Conservation (phyloP, 1,139 yeast genomes). For the Pichia sp. region DNA sequence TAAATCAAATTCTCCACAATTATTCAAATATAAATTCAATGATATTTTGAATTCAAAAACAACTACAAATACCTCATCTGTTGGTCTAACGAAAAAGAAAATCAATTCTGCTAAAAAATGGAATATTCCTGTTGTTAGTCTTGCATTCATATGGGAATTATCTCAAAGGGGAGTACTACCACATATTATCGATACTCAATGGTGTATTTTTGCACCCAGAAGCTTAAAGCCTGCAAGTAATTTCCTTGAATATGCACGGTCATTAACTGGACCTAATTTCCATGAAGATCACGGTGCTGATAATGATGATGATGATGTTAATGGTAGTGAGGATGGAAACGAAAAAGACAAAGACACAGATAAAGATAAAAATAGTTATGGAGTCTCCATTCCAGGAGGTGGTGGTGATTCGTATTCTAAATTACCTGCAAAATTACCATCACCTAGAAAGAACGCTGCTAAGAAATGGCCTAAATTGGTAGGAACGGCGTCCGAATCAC, state of each 20-base stretch:
- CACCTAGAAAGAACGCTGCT: conserved; percentile 35
- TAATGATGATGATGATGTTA: not conserved
- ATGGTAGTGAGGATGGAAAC: not conserved
- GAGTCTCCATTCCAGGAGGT: not conserved
- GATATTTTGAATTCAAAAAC: conserved; percentile 23
- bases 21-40: conserved; percentile 38
- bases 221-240: conserved; percentile 32
- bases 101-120: conserved; percentile 56
- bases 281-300: conserved; percentile 9
- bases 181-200: conserved; percentile 38
- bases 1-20: conserved; percentile 41
- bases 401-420: conserved; percentile 9
- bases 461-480: conserved; percentile 34
- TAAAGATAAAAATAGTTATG: not conserved
- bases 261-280: conserved; percentile 22
- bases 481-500: conserved; percentile 38
- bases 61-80: conserved; percentile 20
- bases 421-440: conserved; percentile 26
- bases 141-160: conserved; percentile 50
- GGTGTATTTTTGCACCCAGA: conserved; percentile 51
- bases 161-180: conserved; percentile 30
- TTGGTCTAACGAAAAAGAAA: conserved; percentile 45
- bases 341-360: not conserved
- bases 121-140: conserved; percentile 55
- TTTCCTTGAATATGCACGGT: conserved; percentile 37